Percentiles rank a stretch among this genome's conserved stretches.
phyloP scores from a whole-genome alignment of 345 rosid genomes.

The Moringa oleifera region DNA sequence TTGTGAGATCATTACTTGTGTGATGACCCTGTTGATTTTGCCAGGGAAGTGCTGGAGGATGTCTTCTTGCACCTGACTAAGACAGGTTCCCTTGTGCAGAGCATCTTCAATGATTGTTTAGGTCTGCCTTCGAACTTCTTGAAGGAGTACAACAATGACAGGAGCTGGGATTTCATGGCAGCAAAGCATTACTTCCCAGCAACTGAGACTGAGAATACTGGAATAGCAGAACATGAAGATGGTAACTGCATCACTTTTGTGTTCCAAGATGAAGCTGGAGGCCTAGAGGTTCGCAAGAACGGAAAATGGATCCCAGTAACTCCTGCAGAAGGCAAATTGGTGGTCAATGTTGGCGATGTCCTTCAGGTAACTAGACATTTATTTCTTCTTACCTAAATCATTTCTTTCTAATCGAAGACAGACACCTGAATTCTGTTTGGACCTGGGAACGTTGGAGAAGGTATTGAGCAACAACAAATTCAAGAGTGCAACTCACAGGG shows the following conservation, averaged over 20 bases:
- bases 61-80: slow-evolving; percentile 25
- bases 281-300: slow-evolving; percentile 36
- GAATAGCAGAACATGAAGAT: slow-evolving; percentile 44
- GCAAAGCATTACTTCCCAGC: slow-evolving; percentile 40
- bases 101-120: slow-evolving; percentile 36
- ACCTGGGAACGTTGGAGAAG: slow-evolving; percentile 10
- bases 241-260: slow-evolving; percentile 40
- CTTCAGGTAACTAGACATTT: slow-evolving; percentile 48
- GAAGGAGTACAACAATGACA: slow-evolving; percentile 34
- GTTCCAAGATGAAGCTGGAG: slow-evolving; percentile 48
- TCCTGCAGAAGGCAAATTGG: slow-evolving; percentile 23
- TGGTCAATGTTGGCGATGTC: slow-evolving; percentile 45
- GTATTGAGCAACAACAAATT: slow-evolving; percentile 54
- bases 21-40: background rate
- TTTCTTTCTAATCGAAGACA: too few relatives aligned
- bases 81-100: slow-evolving; percentile 29
- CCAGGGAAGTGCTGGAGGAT: slow-evolving; percentile 36
- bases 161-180: too few relatives aligned
- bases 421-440: too few relatives aligned
- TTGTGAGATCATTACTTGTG: background rate
- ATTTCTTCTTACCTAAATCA: too few relatives aligned
- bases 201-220: slow-evolving; percentile 31
- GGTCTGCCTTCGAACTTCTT: slow-evolving; percentile 42
- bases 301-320: slow-evolving; percentile 41
- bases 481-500: slow-evolving; percentile 51